Conservation (phyloP, 495 filamentous ascomycete species). For the Podospora sp. region DNA sequence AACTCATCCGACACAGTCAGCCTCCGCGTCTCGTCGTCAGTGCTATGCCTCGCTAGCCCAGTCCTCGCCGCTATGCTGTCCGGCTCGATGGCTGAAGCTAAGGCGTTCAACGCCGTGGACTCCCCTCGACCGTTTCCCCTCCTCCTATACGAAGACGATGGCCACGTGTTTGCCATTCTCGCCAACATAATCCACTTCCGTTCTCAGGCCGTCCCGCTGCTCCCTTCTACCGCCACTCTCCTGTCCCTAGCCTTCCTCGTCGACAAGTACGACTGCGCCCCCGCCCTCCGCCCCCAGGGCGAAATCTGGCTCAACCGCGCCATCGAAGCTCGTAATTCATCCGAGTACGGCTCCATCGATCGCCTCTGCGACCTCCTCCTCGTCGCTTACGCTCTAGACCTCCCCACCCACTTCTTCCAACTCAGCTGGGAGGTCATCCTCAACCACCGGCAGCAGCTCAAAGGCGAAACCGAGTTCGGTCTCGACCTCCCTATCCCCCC, state of each 20-base stretch:
- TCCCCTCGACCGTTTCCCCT: conserved; percentile 27
- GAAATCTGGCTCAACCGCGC: conserved; percentile 27
- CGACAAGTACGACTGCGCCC: conserved; percentile 25
- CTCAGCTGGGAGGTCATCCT: conserved; percentile 25
- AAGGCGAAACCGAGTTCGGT: conserved; percentile 20
- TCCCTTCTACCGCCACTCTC: conserved; percentile 11
- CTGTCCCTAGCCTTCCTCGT: conserved; percentile 20
- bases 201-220: conserved; percentile 7
- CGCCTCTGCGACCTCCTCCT: conserved; percentile 19
- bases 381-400: conserved; percentile 26
- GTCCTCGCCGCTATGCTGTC: conserved; percentile 25
- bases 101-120: conserved; percentile 21
- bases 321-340: background rate
- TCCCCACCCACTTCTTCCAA: conserved; percentile 19
- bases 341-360: conserved; percentile 13
- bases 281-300: conserved; percentile 20
- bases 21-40: conserved; percentile 25
- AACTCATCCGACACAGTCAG: background rate
- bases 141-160: conserved; percentile 23
- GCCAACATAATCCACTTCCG: conserved; percentile 26
- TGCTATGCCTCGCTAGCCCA: conserved; percentile 24
- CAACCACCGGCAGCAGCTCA: conserved; percentile 19
- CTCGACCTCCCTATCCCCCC: conserved; percentile 21
- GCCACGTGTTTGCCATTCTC: conserved; percentile 17
- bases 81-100: conserved; percentile 21